phyloP scores from a whole-genome alignment of 257 asterid species.

The Fraxinus americana region DNA sequence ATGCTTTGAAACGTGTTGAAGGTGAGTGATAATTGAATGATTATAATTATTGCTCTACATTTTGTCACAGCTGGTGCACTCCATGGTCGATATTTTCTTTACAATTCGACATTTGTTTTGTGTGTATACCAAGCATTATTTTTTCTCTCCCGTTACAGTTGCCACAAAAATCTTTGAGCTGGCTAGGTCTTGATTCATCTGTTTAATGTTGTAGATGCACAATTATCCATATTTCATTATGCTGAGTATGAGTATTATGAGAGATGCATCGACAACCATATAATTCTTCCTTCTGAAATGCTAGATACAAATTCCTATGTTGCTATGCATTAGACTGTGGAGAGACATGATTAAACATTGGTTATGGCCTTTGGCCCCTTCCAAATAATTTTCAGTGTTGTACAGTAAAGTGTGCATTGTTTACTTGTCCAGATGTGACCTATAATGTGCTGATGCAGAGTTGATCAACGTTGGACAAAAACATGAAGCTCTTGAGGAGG shows the following conservation, averaged over 20 bases:
- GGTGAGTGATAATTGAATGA: constrained; percentile 30
- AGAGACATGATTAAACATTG: background rate
- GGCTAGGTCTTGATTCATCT: background rate
- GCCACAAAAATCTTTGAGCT: background rate
- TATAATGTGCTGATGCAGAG: constrained; percentile 53
- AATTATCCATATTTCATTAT: background rate
- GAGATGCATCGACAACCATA: background rate
- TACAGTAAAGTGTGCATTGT: background rate
- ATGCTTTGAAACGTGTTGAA: constrained; percentile 61
- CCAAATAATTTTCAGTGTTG: background rate
- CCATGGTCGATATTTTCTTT: background rate
- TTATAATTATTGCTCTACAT: background rate
- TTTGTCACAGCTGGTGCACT: background rate
- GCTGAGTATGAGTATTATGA: background rate
- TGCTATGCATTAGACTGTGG: background rate
- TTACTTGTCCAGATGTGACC: background rate
- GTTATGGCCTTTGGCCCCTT: background rate
- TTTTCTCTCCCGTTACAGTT: background rate
- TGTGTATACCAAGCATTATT: background rate
- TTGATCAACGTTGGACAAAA: constrained; percentile 86
- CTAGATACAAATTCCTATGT: background rate
- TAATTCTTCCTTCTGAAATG: background rate
- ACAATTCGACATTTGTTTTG: background rate
- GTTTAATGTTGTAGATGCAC: background rate
- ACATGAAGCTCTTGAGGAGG: constrained; percentile 94